Evolutionary conservation across 495 filamentous ascomycete genomes (phyloP), one percentile per base, ranked within the genome.

Genomic region (Penicillium diatomitis): DNA sequence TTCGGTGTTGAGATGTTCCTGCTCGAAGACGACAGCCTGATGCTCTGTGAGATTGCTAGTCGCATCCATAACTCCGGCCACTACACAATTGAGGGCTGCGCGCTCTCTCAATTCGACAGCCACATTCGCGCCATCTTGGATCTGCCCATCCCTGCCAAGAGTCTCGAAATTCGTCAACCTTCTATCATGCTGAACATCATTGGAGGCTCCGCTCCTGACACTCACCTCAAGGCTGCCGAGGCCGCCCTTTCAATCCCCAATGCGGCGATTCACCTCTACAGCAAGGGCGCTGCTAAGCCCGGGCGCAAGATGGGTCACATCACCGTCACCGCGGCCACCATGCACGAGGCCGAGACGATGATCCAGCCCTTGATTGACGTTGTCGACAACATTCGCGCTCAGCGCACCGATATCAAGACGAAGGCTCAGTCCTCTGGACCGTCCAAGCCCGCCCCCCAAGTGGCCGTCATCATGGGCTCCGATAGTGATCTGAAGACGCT

Each of bases 1-100:
- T 98, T 96, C 66, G 92, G 91, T 0, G 90, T 97, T 0, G 92
- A 98, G 67, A 87, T 97, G 84, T 98, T 97, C 66, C 72, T 96
- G 6, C 77, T 94, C n/a, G 69, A 83, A 39, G 81, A 94, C 58
- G 80, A 78, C 70, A 71, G 55, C 49, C 74, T 95, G 3, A 68
- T 95, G 51, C 75, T 98, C 47, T 96, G 95, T 65, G 92, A 98
- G 67, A 85, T 96, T 44, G 92, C 92, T n/a, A 89, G 88, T 40
- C 81, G 92, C 7, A 88, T 90, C 38, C 92, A 98, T 69, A 98
- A 97, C 68, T 95, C 88, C 2, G 92, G 92, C 9, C 92, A 98
- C 67, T 94, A 92, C 70, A 96, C 88, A 20, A 98, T 98, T 57
- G 92, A 98, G 74, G 87, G 87, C 32, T 90, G 94, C 49, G 79